Evolutionary conservation across 148 eudicot species (phyloP).

Genomic region (Rhododendron williamsianum): DNA sequence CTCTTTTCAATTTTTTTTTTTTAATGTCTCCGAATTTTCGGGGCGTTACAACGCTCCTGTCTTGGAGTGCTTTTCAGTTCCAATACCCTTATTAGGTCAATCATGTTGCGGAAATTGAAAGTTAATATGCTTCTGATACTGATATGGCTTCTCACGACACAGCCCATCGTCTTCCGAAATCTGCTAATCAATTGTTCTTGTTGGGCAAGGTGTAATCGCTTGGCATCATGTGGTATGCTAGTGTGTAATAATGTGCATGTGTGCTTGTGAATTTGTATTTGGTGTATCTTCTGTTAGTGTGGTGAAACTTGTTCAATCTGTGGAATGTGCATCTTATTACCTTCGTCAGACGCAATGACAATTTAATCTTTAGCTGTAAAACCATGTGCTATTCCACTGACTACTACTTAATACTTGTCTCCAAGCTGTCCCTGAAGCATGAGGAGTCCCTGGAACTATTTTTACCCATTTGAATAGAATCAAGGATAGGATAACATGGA

Average conservation of each 20-base stretch:
- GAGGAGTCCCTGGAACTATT: neutral
- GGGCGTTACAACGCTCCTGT: neutral
- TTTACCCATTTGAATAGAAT: neutral
- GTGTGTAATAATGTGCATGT: neutral
- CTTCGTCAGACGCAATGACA: neutral
- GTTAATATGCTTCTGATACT: neutral
- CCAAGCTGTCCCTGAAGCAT: neutral
- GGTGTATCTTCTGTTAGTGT: neutral
- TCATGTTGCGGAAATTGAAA: neutral
- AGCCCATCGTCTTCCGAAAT: neutral
- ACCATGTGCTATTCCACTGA: neutral
- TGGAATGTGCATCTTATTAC: neutral
- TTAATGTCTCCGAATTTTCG: no score
- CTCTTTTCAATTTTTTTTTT: no score
- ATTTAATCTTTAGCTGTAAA: neutral
- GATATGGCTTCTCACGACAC: neutral
- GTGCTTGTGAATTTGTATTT: neutral
- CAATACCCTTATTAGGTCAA: neutral
- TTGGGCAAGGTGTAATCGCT: neutral
- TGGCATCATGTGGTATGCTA: neutral
- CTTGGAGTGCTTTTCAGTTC: neutral
- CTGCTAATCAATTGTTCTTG: neutral
- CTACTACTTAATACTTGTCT: neutral
- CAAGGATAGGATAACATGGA: neutral
- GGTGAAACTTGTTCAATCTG: neutral